Percentiles rank a stretch among this genome's conserved stretches.
Evolutionary conservation across 495 filamentous ascomycete genomes (phyloP).

Genomic region (Copromyces sp.): DNA sequence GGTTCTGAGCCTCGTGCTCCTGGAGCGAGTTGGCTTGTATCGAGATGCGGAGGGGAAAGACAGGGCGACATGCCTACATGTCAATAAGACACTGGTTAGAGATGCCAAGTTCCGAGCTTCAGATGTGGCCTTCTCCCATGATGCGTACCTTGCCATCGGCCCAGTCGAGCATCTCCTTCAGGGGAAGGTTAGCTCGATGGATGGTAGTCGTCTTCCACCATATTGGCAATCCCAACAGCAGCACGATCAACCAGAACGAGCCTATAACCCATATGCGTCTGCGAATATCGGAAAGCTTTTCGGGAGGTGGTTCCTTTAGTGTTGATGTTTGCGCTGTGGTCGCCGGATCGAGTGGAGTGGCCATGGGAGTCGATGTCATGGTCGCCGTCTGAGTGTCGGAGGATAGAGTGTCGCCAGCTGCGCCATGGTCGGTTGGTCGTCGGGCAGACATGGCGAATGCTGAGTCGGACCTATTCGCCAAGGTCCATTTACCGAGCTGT

Average conservation of each 20-base stretch:
- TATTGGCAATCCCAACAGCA: slow-evolving; percentile 81
- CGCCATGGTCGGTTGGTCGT: slow-evolving; percentile 11
- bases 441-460: slow-evolving; percentile 21
- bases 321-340: slow-evolving; percentile 1
- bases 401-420: background rate
- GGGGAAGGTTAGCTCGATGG: slow-evolving; percentile 74
- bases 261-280: slow-evolving; percentile 64
- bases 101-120: background rate
- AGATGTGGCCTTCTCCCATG: background rate
- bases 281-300: slow-evolving; percentile 56
- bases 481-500: background rate
- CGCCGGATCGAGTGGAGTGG: background rate
- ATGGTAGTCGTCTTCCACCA: slow-evolving; percentile 97
- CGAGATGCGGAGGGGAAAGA: slow-evolving; percentile 76
- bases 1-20: slow-evolving; percentile 59
- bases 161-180: slow-evolving; percentile 86
- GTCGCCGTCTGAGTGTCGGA: background rate
- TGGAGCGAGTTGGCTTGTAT: slow-evolving; percentile 62
- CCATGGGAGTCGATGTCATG: background rate
- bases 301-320: slow-evolving; percentile 56
- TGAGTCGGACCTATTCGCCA: background rate
- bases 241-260: slow-evolving; percentile 84
- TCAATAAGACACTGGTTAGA: background rate
- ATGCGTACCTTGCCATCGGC: slow-evolving; percentile 72
- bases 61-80: slow-evolving; percentile 68